phyloP scores from a whole-genome alignment of 116 monocot genomes.

The Trichopus zeylanicus region DNA sequence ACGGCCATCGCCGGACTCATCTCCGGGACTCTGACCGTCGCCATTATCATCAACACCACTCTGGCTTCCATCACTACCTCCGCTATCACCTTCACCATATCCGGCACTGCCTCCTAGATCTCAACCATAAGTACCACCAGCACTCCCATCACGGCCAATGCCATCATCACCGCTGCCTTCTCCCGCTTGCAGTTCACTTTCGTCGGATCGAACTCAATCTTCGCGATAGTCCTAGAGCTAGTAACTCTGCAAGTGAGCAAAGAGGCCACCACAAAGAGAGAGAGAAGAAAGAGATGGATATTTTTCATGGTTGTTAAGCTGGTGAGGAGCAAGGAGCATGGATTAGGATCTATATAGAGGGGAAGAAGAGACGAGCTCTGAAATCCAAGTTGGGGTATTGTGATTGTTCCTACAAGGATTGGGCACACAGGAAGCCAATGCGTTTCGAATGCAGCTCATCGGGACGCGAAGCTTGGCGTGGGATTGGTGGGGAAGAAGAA shows the following conservation, averaged over 20 bases:
- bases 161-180: background rate
- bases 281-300: background rate
- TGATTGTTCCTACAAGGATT: too few species aligned
- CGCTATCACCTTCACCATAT: background rate
- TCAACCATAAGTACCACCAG: background rate
- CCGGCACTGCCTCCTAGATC: background rate
- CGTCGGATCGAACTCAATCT: background rate
- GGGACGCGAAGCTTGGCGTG: too few species aligned
- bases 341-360: background rate
- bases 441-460: too few species aligned
- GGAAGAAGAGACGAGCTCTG: too few species aligned
- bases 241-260: background rate
- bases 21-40: too few species aligned
- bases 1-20: too few species aligned
- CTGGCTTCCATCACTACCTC: background rate
- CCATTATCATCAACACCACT: background rate
- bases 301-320: background rate
- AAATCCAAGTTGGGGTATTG: too few species aligned
- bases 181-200: background rate
- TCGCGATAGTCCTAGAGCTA: background rate
- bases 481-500: too few species aligned
- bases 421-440: too few species aligned
- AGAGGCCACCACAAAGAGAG: background rate
- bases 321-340: background rate
- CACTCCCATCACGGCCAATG: background rate